phyloP scores from a whole-genome alignment of 225 moss, liverwort and hornwort species.

The Physcomitrium patens region DNA sequence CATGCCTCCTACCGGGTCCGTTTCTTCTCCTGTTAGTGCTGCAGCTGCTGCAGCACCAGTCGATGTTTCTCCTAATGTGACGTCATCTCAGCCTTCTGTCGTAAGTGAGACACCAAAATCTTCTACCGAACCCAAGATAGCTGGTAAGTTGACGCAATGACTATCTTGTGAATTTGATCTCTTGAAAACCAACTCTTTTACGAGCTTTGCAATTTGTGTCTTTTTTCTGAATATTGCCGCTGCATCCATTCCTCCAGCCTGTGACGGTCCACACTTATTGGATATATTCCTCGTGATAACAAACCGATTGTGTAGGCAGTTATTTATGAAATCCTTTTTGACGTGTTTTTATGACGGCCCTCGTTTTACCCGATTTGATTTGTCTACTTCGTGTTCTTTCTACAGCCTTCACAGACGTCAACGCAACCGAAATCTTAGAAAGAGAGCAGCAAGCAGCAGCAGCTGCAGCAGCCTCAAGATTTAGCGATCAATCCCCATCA shows the following conservation, averaged over 20 bases:
- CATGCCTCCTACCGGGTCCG: constrained; percentile 40
- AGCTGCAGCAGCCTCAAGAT: constrained; percentile 26
- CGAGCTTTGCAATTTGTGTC: too few species aligned
- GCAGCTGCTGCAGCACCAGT: constrained; percentile 87
- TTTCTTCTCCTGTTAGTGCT: constrained; percentile 65
- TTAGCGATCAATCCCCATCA: constrained; percentile 66
- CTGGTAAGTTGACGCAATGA: constrained; percentile 42
- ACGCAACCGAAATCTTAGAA: constrained; percentile 63
- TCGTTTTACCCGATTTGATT: constrained; percentile 18
- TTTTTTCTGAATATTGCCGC: neutral
- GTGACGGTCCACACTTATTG: constrained; percentile 2
- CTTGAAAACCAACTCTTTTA: too few species aligned
- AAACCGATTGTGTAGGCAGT: neutral
- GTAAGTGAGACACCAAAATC: constrained; percentile 44
- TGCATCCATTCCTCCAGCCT: neutral
- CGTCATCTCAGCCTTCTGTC: constrained; percentile 51
- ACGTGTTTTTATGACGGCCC: neutral
- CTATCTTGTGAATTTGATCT: too few species aligned
- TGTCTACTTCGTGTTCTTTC: constrained; percentile 4
- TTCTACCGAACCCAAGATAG: constrained; percentile 58
- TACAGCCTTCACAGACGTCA: constrained; percentile 82
- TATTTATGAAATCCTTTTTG: neutral
- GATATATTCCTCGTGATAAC: constrained; percentile 13
- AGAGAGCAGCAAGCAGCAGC: constrained; percentile 76
- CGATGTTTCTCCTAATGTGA: constrained; percentile 65